A percentile compares a stretch with the other conserved stretches of the same genome.
phyloP scores from a whole-genome alignment of 176 grass and related monocot genomes.

The Ensete glaucum region DNA sequence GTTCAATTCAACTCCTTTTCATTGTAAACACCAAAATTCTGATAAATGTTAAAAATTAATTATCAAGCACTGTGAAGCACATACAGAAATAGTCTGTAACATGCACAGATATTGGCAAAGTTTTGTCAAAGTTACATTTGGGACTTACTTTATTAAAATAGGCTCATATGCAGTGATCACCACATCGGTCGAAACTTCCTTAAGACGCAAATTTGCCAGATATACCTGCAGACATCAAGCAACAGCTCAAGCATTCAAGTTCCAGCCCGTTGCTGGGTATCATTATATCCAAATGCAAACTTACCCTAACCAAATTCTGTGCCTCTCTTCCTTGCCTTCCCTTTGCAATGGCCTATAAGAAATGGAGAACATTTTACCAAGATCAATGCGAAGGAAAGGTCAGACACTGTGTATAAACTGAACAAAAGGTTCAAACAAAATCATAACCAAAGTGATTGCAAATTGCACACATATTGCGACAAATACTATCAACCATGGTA shows the following conservation, averaged over 20 bases:
- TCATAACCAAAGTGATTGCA: not conserved
- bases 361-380: not conserved
- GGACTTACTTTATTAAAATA: conserved; percentile 57
- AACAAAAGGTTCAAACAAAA: not conserved
- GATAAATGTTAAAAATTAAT: not conserved
- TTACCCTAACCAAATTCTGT: conserved; percentile 69
- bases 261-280: not conserved
- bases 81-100: not conserved
- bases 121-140: not conserved
- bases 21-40: not conserved
- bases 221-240: conserved; percentile 48
- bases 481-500: too few relatives aligned
- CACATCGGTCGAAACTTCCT: conserved; percentile 66
- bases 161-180: conserved; percentile 66
- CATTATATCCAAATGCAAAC: conserved; percentile 16
- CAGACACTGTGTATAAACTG: not conserved
- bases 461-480: not conserved
- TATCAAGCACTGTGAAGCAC: not conserved
- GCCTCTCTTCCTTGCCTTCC: conserved; percentile 78
- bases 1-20: not conserved
- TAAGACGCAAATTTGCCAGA: conserved; percentile 84
- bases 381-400: not conserved
- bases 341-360: conserved; percentile 68
- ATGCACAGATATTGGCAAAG: not conserved
- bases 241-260: conserved; percentile 16